phyloP scores from a whole-genome alignment of 163 green algal genomes.

The Coccomyxa subellipsoidea region DNA sequence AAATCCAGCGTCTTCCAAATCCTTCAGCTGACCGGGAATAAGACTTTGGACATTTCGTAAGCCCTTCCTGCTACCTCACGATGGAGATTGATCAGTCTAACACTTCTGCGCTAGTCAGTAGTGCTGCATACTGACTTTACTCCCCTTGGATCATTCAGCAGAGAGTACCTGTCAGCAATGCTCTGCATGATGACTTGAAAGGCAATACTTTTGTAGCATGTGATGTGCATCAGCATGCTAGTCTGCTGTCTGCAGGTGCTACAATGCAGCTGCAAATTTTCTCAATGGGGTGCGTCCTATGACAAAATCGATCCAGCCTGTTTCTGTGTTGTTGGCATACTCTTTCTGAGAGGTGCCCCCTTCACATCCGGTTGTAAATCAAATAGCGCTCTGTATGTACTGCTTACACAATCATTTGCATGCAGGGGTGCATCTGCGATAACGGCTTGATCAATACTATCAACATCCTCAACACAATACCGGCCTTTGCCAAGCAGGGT shows the following conservation, averaged over 20 bases:
- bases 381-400: too few relatives aligned
- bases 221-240: too few relatives aligned
- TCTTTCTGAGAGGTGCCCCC: too few relatives aligned
- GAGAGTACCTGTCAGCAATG: too few relatives aligned
- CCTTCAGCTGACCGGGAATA: background rate
- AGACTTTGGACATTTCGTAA: background rate
- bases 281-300: background rate
- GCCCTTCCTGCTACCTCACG: background rate
- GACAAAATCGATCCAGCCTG: too few relatives aligned
- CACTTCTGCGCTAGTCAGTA: too few relatives aligned
- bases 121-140: too few relatives aligned
- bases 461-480: constrained; percentile 5
- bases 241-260: background rate
- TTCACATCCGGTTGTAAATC: too few relatives aligned
- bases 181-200: too few relatives aligned
- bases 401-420: background rate
- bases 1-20: background rate
- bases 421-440: constrained; percentile 6
- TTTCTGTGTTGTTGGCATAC: too few relatives aligned
- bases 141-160: too few relatives aligned
- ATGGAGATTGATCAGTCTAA: background rate
- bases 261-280: constrained; percentile 1
- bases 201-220: too few relatives aligned
- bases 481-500: background rate
- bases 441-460: background rate